These are phyloP conservation scores for Pseudogymnoascus sp. DNA, from an alignment of 2,329 filamentous ascomycete species.

Conservation along the genomic window DNA sequence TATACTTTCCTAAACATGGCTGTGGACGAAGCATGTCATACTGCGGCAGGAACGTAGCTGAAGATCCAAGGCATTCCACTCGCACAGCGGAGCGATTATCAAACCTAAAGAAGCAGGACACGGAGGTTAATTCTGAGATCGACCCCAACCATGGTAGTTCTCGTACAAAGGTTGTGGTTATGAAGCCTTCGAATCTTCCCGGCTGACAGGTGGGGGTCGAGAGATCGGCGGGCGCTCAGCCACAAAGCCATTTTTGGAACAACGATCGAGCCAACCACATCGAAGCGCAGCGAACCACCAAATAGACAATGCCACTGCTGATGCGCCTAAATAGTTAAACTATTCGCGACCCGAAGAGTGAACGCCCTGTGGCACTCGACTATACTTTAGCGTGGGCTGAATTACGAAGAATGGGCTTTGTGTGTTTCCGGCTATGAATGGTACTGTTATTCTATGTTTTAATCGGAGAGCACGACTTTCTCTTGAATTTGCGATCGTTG, in stretches of 20 bases:
- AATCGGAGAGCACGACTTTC: too few species aligned
- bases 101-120: slow-evolving; percentile 1
- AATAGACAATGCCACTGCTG: background rate
- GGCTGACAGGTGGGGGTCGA: background rate
- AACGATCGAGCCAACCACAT: background rate
- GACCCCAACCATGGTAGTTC: background rate
- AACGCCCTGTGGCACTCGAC: background rate
- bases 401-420: background rate
- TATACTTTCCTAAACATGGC: background rate
- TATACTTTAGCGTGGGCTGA: background rate
- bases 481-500: background rate
- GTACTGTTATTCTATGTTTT: too few species aligned
- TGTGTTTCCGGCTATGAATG: background rate
- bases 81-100: background rate
- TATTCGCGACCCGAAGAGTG: background rate
- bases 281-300: background rate
- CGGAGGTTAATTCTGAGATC: background rate
- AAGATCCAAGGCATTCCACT: background rate
- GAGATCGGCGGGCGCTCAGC: background rate
- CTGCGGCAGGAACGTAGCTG: background rate
- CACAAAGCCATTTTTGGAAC: slow-evolving; percentile 5
- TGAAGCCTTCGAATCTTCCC: background rate
- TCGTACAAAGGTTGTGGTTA: background rate
- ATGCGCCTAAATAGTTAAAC: background rate
- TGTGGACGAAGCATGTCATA: background rate